Conservation (phyloP, 805 yeast species). For the Candida maris region DNA sequence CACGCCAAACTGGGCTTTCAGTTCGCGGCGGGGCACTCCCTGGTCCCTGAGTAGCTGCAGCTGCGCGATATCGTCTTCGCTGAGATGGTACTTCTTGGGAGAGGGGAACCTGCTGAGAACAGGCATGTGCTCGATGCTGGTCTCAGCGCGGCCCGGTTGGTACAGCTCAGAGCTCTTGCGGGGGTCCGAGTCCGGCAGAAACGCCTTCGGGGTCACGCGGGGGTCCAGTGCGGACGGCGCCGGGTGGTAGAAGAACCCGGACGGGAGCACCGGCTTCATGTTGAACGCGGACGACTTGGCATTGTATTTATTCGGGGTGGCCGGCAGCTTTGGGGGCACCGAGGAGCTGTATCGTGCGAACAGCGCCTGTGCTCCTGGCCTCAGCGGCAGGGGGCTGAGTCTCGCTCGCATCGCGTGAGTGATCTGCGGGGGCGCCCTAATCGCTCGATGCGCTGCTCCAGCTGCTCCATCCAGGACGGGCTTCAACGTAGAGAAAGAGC, state of each 20-base stretch:
- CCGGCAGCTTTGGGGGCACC: conserved; percentile 24
- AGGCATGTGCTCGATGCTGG: conserved; percentile 30
- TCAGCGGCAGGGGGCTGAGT: too few relatives aligned
- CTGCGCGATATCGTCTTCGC: conserved; percentile 23
- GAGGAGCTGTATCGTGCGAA: conserved; percentile 11
- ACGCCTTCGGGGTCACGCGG: conserved; percentile 33
- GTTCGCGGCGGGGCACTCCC: conserved; percentile 29
- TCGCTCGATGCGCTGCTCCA: too few relatives aligned
- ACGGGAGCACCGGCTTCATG: conserved; percentile 31
- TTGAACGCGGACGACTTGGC: conserved; percentile 36
- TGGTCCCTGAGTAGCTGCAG: conserved; percentile 29
- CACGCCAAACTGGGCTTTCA: conserved; percentile 28
- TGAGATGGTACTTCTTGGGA: conserved; percentile 27
- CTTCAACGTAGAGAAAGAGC: too few relatives aligned
- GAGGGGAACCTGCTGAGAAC: conserved; percentile 17
- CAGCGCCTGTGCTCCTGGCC: too few relatives aligned
- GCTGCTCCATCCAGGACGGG: too few relatives aligned
- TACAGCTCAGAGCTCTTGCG: conserved; percentile 27
- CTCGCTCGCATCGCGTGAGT: too few relatives aligned
- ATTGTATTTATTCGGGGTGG: conserved; percentile 35
- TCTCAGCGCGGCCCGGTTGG: conserved; percentile 24
- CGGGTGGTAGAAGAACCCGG: conserved; percentile 34
- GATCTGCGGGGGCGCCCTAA: too few relatives aligned
- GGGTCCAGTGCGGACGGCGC: conserved; percentile 34
- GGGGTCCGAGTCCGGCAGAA: conserved; percentile 31